Conservation (phyloP, 305 asterid species). For the Rubia balearica region DNA sequence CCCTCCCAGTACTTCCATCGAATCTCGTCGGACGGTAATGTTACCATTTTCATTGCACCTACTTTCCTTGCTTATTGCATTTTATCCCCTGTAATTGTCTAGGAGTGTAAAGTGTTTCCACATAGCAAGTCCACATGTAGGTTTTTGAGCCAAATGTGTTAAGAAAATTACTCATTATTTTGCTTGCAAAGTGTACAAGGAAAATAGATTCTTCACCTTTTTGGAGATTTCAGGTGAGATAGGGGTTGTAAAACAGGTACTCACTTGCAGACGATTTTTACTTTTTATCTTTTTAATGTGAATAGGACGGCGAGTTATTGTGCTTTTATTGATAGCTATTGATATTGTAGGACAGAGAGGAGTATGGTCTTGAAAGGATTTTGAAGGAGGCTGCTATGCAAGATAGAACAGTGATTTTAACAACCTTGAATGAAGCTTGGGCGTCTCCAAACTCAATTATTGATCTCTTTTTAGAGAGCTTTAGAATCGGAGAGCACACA, state of each 20-base stretch:
- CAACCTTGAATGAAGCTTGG: conserved; percentile 24
- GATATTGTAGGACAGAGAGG: conserved; percentile 19
- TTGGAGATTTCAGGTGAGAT: background rate
- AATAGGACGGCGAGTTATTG: background rate
- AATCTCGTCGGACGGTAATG: conserved; percentile 10
- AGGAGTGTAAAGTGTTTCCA: background rate
- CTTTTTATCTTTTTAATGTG: background rate
- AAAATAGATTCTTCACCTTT: too few species aligned
- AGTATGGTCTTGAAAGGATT: conserved; percentile 19
- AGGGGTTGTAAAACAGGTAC: background rate
- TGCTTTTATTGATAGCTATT: background rate
- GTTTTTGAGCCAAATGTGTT: background rate
- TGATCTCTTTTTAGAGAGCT: conserved; percentile 24
- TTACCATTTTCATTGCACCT: background rate
- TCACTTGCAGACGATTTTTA: background rate
- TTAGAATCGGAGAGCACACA: conserved; percentile 22
- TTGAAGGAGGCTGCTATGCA: conserved; percentile 20
- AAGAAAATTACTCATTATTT: background rate
- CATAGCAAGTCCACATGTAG: background rate
- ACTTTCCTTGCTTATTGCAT: background rate
- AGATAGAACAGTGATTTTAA: conserved; percentile 21
- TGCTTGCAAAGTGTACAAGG: background rate
- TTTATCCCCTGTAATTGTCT: background rate
- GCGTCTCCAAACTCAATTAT: conserved; percentile 17
- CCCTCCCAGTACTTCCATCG: conserved; percentile 1